These are phyloP conservation scores for Pleurotus salmoneostramineus DNA, from an alignment of 768 basidiomycete species.

Conservation along the genomic window DNA sequence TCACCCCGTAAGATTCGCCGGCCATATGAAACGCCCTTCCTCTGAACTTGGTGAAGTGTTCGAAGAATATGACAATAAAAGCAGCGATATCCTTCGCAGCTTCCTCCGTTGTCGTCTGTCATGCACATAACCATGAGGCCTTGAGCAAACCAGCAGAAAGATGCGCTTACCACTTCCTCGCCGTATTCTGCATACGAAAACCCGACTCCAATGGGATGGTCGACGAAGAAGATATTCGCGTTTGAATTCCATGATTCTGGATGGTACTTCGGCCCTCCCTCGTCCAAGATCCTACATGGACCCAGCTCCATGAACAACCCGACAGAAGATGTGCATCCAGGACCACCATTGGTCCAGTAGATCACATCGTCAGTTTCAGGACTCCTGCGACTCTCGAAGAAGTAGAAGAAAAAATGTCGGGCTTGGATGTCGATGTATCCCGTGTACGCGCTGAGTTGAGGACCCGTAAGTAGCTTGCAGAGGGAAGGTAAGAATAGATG, in stretches of 20 bases:
- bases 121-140: neutral
- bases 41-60: conserved; percentile 67
- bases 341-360: conserved; percentile 50
- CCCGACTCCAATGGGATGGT: conserved; percentile 58
- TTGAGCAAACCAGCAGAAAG: too few relatives aligned
- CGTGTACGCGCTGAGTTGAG: conserved; percentile 43
- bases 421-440: conserved; percentile 66
- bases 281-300: conserved; percentile 60
- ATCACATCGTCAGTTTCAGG: conserved; percentile 60
- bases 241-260: conserved; percentile 65
- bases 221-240: conserved; percentile 59
- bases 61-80: conserved; percentile 71
- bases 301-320: conserved; percentile 74
- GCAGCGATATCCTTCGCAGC: conserved; percentile 68
- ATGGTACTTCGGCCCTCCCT: conserved; percentile 46
- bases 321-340: conserved; percentile 38
- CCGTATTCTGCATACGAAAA: conserved; percentile 65
- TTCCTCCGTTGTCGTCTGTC: conserved; percentile 58
- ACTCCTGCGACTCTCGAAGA: conserved; percentile 66
- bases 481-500: neutral
- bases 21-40: conserved; percentile 62
- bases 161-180: conserved; percentile 43
- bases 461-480: neutral
- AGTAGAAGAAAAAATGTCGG: conserved; percentile 70
- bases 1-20: conserved; percentile 76